Evolutionary conservation across 176 grass and related monocot species (phyloP), one percentile per base, ranked within the genome.

Genomic region (Eremochloa ophiuroides): DNA sequence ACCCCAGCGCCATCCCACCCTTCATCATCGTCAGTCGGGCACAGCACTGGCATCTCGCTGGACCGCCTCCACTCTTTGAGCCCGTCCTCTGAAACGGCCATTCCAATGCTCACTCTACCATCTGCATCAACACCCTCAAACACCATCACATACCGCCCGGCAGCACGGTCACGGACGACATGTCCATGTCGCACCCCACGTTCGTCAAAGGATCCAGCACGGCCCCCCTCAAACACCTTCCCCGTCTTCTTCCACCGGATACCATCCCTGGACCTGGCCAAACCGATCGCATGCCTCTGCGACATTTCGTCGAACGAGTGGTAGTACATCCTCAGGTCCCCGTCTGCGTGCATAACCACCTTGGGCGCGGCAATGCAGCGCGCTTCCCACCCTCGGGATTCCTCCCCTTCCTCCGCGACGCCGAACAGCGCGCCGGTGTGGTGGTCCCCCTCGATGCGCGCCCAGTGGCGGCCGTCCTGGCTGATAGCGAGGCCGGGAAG

Each of bases 271-370:
- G 92, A 98, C 84, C 95, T 89, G 1, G 95, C 92, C 61, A 98
- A 71, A 8, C 88, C 90, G 2, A 98, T 77, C 1, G 79, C 84
- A 15, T 88, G 73, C 18, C 79, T 47, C 34, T 86, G 75, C 7
- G 85, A 84, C 79, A 73, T 80, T 78, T 78, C 58, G 26, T 98
- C 93, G 73, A 98, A 89, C 16, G 93, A 90, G 69, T 98, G 88
- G 40, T 95, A 98, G 86, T 98, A 98, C 93, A 98, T 98, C 79
- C 96, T 83, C 75, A 98, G 79, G 50, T 98, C 93, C 63, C 85
- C 85, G 34, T 74, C 87, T 0, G 86, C 88, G 50, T 93, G 96
- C 84, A 89, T 85, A 43, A 98, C 71, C 50, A 95, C 90, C 82
- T 93, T 95, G n/a, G 90, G 88, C 27, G 90, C 75, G 2, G 75